Evolutionary conservation across 1,139 yeast genomes (phyloP).

Genomic region (Debaryomycetaceae sp.): DNA sequence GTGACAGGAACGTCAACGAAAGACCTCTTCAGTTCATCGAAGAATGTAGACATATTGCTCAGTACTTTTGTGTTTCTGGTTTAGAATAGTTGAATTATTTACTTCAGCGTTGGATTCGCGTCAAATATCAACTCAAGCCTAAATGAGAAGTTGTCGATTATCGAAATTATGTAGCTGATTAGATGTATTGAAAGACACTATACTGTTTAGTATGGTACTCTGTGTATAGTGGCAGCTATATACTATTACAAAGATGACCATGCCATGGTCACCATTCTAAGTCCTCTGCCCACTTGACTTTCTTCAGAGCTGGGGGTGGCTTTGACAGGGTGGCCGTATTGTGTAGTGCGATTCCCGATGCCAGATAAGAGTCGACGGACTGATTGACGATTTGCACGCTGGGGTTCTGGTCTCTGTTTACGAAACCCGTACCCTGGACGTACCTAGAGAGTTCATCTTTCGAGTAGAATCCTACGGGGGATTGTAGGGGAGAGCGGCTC

Average conservation of each 20-base stretch:
- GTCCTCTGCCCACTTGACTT: conserved; percentile 50
- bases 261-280: conserved; percentile 44
- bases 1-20: conserved; percentile 71
- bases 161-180: not conserved
- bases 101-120: not conserved
- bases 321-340: not conserved
- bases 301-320: not conserved
- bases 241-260: not conserved
- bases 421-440: conserved; percentile 4
- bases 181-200: not conserved
- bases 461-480: conserved; percentile 29
- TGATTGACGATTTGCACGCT: conserved; percentile 14
- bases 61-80: not conserved
- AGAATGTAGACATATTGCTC: conserved; percentile 59
- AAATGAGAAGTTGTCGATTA: not conserved
- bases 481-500: not conserved
- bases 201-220: not conserved
- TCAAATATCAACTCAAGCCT: not conserved
- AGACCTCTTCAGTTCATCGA: conserved; percentile 71
- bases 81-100: not conserved
- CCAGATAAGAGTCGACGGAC: conserved; percentile 2
- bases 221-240: not conserved
- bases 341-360: not conserved
- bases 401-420: conserved; percentile 2
- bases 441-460: conserved; percentile 27